These are phyloP conservation scores for Stephanodiscus minutulus DNA, from an alignment of 108 stramenopile genomes.

Conservation along the genomic window DNA sequence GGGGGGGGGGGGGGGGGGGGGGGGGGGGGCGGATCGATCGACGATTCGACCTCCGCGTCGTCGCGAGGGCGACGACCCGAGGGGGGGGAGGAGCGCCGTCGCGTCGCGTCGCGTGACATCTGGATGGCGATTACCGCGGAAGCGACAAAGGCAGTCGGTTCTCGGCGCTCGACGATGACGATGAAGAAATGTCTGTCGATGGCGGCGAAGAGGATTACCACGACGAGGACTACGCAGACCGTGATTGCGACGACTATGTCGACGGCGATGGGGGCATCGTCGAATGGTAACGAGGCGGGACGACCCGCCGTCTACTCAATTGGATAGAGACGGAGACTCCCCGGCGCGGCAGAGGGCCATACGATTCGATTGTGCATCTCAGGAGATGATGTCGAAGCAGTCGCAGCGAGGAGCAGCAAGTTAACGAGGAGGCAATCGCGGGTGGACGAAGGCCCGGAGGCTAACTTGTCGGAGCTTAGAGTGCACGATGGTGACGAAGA, in stretches of 20 bases:
- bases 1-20: too few species aligned
- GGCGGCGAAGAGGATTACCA: not conserved
- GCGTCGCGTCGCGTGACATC: too few species aligned
- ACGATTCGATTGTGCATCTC: constrained; percentile 26
- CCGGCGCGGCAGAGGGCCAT: constrained; percentile 33
- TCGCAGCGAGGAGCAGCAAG: not conserved
- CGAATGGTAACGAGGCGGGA: not conserved
- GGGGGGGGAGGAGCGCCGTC: too few species aligned
- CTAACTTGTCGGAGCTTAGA: constrained; percentile 20
- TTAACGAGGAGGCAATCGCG: not conserved
- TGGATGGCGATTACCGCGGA: constrained; percentile 2
- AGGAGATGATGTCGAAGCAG: constrained; percentile 7
- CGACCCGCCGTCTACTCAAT: constrained; percentile 19
- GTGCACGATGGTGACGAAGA: not conserved
- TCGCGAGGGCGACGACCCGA: too few species aligned
- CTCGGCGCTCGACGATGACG: constrained; percentile 1
- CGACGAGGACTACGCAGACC: constrained; percentile 12
- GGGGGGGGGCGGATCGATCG: too few species aligned
- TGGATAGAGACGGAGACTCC: constrained; percentile 6
- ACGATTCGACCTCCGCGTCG: too few species aligned
- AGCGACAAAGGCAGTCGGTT: not conserved
- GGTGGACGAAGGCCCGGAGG: not conserved
- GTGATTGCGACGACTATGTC: constrained; percentile 3
- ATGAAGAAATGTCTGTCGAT: not conserved
- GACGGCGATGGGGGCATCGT: not conserved